Evolutionary conservation across 768 basidiomycete genomes (phyloP), one percentile per base, ranked within the genome.

Genomic region (Russula brevipes): DNA sequence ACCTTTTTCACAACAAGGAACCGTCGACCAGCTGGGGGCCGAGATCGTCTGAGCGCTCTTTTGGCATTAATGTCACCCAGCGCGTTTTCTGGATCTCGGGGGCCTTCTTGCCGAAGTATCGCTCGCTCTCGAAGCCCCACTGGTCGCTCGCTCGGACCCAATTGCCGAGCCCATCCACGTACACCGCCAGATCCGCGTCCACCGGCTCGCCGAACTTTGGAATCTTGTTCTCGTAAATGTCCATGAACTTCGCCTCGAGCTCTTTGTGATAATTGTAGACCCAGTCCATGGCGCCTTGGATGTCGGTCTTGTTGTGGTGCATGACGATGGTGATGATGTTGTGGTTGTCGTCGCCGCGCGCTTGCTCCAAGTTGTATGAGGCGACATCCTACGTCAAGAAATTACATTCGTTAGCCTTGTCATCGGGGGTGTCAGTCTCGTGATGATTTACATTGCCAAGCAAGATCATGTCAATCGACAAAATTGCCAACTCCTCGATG

Each of bases 241-340:
- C 67, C 35, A 76, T 57, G 63, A 75, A 80, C 35, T 68, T 57
- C 4, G 67, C 69, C 9, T 67, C 73, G 6, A 76, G 66, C 9
- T 69, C 59, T 14, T 75, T 73, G 52, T 76, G 72, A 16, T 69
- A 68, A 3, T 70, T 55, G 0, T 57, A 64, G 11, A 78, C 71
- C 73, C 74, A 78, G 14, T 71, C 47, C 62, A 78, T 69, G 0
- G 79, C 75, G 16, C 68, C 73, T 41, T 76, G 68, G 3, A 77
- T 58, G 50, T 74, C 72, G 11, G 73, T 61, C n/a, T 74, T 64
- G 46, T 69, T 65, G 35, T 81, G 73, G 35, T 78, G 70, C 79
- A 80, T 81, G 35, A 80, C 74, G 12, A 78, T 72, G 4, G 75
- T 75, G 31, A 82, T 69, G 0, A 80, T 66, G 53, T 80, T 80